Conservation (phyloP, 2,329 filamentous ascomycete genomes). For the Hansfordia pulvinata region DNA sequence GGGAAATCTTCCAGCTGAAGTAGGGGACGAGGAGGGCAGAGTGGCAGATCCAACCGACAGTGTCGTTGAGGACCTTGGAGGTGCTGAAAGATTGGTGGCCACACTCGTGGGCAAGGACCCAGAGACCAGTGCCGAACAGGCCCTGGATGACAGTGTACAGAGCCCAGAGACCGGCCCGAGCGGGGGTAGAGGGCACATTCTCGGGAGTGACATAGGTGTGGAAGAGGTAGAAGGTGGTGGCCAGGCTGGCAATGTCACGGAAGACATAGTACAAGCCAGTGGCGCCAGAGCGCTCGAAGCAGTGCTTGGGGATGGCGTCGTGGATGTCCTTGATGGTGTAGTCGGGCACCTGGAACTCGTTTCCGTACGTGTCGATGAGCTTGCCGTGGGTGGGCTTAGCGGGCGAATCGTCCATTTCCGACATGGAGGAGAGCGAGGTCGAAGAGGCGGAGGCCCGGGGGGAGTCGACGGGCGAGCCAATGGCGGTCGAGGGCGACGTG, state of each 20-base stretch:
- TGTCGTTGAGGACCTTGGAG: conserved; percentile 83
- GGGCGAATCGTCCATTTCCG: conserved; percentile 43
- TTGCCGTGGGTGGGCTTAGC: conserved; percentile 36
- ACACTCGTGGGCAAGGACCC: conserved; percentile 96
- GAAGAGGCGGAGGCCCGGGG: conserved; percentile 58
- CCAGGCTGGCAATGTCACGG: conserved; percentile 63
- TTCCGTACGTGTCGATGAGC: conserved; percentile 85
- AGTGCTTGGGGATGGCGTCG: conserved; percentile 95
- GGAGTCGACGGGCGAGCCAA: conserved; percentile 44
- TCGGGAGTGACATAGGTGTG: conserved; percentile 84
- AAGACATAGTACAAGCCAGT: conserved; percentile 71
- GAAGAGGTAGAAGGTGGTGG: conserved; percentile 71
- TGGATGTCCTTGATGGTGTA: conserved; percentile 97
- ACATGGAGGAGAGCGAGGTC: conserved; percentile 84
- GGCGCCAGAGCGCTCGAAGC: conserved; percentile 74
- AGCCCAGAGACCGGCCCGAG: conserved; percentile 50
- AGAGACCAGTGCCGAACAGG: conserved; percentile 83
- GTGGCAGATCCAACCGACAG: conserved; percentile 84
- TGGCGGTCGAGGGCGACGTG: conserved; percentile 39
- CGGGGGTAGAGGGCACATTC: conserved; percentile 55
- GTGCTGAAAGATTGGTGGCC: conserved; percentile 93
- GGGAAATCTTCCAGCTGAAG: conserved; percentile 99
- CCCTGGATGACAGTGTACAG: conserved; percentile 73
- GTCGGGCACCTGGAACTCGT: conserved; percentile 84
- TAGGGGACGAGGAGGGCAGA: conserved; percentile 85